Evolutionary conservation across 352 stramenopile genomes (phyloP), one percentile per base, ranked within the genome.

Genomic region (Phytopythium aichiense): DNA sequence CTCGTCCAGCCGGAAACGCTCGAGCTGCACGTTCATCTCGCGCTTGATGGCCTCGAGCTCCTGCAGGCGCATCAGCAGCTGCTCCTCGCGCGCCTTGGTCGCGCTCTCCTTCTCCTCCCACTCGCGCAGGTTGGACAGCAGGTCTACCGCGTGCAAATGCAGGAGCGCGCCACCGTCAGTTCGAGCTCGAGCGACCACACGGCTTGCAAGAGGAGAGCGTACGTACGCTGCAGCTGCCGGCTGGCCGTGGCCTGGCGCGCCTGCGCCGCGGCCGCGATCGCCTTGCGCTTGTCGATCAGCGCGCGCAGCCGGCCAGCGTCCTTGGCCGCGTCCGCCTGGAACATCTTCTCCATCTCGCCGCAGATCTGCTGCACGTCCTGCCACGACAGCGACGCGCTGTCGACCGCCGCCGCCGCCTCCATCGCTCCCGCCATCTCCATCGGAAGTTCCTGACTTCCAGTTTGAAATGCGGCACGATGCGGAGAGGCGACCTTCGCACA

Each of bases 281-380:
- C 72, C 55, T 84, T 79, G 61, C 77, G 76, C 67, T 88, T 84
- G 46, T 88, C 68, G 28, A 79, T 63, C 33, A 91, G 64, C 53
- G 70, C 54, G 50, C 79, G 79, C 57, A 91, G 72, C 9, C 78
- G 74, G 49, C 72, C 57, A 5, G 84, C 76, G 56, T 92, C 81
- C 45, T 81, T 84, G 45, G 64, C 66, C 20, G 81, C 81, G 58
- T 88, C 81, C n/a, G 76, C 56, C 52, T 81, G 76, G 58, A 84
- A 87, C 42, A 91, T 73, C 28, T 67, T 71, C 61, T 92, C 84
- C 56, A 92, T 61, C 43, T 90, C 76, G 23, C 58, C 71, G 65
- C 79, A 82, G 68, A 92, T 89, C 46, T 78, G 72, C 65, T 86
- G 74, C 67, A 92, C 76, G 28, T 92, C 81, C 13, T 73, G 56